Evolutionary conservation across 2,329 filamentous ascomycete genomes (phyloP).

Genomic region (Sporothrix brasiliensis): DNA sequence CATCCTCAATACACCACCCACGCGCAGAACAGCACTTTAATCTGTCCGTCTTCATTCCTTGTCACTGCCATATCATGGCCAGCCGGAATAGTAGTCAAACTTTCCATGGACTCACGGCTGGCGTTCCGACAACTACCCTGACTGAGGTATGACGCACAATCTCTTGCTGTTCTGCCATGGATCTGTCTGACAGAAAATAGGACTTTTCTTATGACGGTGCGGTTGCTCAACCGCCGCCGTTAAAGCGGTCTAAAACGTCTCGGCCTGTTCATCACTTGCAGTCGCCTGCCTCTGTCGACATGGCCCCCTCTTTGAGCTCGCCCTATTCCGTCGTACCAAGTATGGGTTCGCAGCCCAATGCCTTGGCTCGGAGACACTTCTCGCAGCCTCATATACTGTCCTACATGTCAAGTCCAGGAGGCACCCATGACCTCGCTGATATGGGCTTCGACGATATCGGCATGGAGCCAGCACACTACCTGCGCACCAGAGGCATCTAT

Average conservation of each 20-base stretch:
- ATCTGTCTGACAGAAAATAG: background rate
- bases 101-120: background rate
- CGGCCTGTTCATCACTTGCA: background rate
- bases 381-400: slow-evolving; percentile 15
- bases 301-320: slow-evolving; percentile 28
- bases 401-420: background rate
- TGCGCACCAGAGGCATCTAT: slow-evolving; percentile 17
- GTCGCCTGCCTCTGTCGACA: background rate
- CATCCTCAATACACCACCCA: background rate
- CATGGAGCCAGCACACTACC: slow-evolving; percentile 33
- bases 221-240: slow-evolving; percentile 11
- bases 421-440: background rate
- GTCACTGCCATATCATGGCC: background rate
- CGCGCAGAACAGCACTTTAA: background rate
- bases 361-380: background rate
- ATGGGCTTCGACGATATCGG: slow-evolving; percentile 29
- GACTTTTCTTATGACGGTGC: background rate
- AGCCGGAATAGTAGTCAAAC: background rate
- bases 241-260: slow-evolving; percentile 31
- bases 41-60: background rate
- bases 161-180: background rate
- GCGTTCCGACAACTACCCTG: background rate
- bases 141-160: background rate
- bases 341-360: background rate
- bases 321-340: slow-evolving; percentile 5